Evolutionary conservation across 306 rosid species (phyloP).

Genomic region (Senna tora): DNA sequence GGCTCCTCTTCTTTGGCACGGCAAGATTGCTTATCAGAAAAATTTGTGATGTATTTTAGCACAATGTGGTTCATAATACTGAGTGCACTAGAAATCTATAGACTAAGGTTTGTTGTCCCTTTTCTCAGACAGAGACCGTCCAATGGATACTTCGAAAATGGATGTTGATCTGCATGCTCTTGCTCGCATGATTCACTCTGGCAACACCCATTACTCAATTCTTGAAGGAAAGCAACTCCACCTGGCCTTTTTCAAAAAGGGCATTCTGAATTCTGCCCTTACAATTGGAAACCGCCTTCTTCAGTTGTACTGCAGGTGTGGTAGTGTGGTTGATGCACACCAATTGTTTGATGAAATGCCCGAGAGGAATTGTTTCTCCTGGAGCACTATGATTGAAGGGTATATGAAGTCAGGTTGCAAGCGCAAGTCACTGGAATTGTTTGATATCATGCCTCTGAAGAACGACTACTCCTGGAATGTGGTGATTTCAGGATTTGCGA

Average conservation of each 20-base stretch:
- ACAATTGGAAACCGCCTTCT: slow-evolving; percentile 64
- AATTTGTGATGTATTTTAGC: too few species aligned
- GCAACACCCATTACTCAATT: slow-evolving; percentile 42
- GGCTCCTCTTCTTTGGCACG: too few species aligned
- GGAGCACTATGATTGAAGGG: slow-evolving; percentile 65
- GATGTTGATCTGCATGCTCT: slow-evolving; percentile 49
- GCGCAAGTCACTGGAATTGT: slow-evolving; percentile 53
- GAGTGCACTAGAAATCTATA: not conserved
- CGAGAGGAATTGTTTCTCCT: slow-evolving; percentile 50
- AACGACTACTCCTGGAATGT: slow-evolving; percentile 64
- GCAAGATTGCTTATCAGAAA: too few species aligned
- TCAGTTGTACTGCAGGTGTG: slow-evolving; percentile 48
- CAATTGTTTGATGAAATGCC: slow-evolving; percentile 64
- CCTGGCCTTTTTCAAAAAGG: slow-evolving; percentile 59
- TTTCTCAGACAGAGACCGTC: not conserved
- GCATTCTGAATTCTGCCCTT: slow-evolving; percentile 50
- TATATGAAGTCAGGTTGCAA: slow-evolving; percentile 55
- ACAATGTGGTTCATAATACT: too few species aligned
- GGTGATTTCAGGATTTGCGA: slow-evolving; percentile 60
- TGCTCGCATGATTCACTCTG: slow-evolving; percentile 47
- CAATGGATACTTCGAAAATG: slow-evolving; percentile 24
- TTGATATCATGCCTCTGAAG: slow-evolving; percentile 60
- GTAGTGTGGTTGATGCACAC: not conserved
- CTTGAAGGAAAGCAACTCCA: slow-evolving; percentile 61
- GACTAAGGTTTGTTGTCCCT: not conserved